These are phyloP conservation scores for Coemansia sp. DNA, from an alignment of 192 early-diverging fungal genomes.

Conservation along the genomic window DNA sequence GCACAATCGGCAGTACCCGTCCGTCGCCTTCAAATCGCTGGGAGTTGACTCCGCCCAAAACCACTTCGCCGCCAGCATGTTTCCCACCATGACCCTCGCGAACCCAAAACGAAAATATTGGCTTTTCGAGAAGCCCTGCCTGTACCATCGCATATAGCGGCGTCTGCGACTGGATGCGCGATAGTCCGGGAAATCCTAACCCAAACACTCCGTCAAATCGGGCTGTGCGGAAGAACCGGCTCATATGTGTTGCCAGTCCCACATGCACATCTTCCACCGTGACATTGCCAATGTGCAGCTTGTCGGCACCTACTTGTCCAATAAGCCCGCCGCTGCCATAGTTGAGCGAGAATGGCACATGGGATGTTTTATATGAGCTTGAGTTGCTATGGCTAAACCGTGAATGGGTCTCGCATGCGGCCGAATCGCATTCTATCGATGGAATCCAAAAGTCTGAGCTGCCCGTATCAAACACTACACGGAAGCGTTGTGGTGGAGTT, in stretches of 20 bases:
- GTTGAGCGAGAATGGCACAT: conserved; percentile 43
- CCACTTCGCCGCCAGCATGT: conserved; percentile 49
- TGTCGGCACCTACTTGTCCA: conserved; percentile 55
- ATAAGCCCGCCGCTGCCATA: conserved; percentile 58
- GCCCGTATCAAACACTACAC: conserved; percentile 62
- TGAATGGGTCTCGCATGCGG: conserved; percentile 38
- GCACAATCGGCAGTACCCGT: conserved; percentile 52
- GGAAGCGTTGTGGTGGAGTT: conserved; percentile 56
- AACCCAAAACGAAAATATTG: conserved; percentile 49
- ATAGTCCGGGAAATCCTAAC: conserved; percentile 53
- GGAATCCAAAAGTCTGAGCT: conserved; percentile 63
- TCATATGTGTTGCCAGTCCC: conserved; percentile 53
- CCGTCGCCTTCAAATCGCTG: conserved; percentile 41
- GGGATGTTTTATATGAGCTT: conserved; percentile 40
- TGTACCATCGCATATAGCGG: conserved; percentile 40
- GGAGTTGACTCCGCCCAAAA: conserved; percentile 39
- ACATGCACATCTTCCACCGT: conserved; percentile 44
- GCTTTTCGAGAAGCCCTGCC: conserved; percentile 35
- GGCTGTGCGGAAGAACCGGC: conserved; percentile 46
- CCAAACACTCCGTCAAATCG: conserved; percentile 63
- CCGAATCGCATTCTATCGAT: conserved; percentile 52
- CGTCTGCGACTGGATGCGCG: conserved; percentile 47
- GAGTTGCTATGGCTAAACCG: conserved; percentile 54
- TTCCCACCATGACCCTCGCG: conserved; percentile 37
- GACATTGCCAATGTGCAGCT: conserved; percentile 48